Base-by-base conservation (phyloP, 2,329 filamentous ascomycete species). In the Neofusicoccum ribis region DNA sequence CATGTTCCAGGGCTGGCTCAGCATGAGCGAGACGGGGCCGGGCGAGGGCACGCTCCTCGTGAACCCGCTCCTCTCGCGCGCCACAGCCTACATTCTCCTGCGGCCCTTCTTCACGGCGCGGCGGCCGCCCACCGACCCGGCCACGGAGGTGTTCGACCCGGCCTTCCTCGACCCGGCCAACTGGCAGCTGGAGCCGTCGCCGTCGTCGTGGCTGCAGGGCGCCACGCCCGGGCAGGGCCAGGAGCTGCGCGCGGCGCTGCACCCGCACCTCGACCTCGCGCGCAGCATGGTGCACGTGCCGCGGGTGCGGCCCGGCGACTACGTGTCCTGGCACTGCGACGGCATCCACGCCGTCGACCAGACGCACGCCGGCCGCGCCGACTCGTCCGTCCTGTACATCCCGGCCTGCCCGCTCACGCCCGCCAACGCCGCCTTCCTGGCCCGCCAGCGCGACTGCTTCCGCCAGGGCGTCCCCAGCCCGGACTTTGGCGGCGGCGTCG, bases 1-100 rank as follows among this genome's bases (percentile, higher is more conserved):
- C 44, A 90, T 92, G 84, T 94, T 91, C 76, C 93, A 97, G 78
- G 93, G 92, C 17, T 97, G 93, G 93, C 77, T 97, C 61, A 86
- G 86, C 66, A 89, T 97, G 84, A 92, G 89, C 65, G 79, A 82
- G n/a, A 89, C 88, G 0, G 87, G 84, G 0, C 91, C 91, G 0
- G 83, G 84, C 5, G 89, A 96, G 78, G 93, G 93, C 0, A 95
- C 93, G 0, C 78, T 97, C 61, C 83, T 91, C 49, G 90, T 97
- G 1, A 93, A 93, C 71, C 93, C 93, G 0, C 81, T 96, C 61
- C 79, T 95, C 51, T 85, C 85, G 68, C 85, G 91, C 63, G 87
- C 91, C 0, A 95, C 91, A 0, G 88, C 90, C 0, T 97, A 97
- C 72, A 85, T 88, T 49, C 83, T 97, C 0, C 84, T 97, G 3